Conservation (phyloP, 1,284 basidiomycete species). For the Apiotrichum mycotoxinovorans region DNA sequence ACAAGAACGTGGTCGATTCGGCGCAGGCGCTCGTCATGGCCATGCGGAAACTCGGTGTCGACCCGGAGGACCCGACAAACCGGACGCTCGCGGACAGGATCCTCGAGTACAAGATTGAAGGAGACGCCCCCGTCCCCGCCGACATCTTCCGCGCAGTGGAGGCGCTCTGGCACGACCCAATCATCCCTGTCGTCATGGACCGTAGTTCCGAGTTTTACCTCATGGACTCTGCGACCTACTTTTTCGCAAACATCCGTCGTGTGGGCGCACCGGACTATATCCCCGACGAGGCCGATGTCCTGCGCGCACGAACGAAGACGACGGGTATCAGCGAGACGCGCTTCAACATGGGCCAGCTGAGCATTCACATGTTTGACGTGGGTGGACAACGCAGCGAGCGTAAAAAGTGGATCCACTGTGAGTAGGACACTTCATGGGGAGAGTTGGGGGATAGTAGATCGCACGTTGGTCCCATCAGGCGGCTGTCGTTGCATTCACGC, state of each 20-base stretch:
- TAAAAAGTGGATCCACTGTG: conserved; percentile 90
- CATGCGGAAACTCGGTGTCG: conserved; percentile 84
- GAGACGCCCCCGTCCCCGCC: conserved; percentile 49
- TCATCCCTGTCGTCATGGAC: conserved; percentile 82
- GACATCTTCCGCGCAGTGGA: conserved; percentile 71
- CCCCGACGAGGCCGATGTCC: conserved; percentile 83
- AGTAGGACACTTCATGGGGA: conserved; percentile 14
- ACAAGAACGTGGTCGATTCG: conserved; percentile 70
- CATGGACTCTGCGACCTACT: conserved; percentile 94
- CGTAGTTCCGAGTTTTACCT: conserved; percentile 85
- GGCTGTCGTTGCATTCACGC: not conserved
- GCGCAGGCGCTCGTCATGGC: conserved; percentile 84
- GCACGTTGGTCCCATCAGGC: too few relatives aligned
- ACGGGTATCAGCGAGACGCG: conserved; percentile 90
- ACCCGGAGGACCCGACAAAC: conserved; percentile 73
- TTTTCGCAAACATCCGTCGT: conserved; percentile 78
- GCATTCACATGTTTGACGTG: conserved; percentile 79
- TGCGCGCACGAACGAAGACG: conserved; percentile 84
- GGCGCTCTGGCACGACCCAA: conserved; percentile 84
- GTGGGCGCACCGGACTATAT: conserved; percentile 77
- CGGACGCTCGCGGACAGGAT: conserved; percentile 58
- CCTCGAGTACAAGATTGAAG: conserved; percentile 53
- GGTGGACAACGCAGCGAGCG: conserved; percentile 89
- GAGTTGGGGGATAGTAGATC: too few relatives aligned
- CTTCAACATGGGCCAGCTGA: conserved; percentile 53